A percentile compares a stretch with the other conserved stretches of the same genome.
Evolutionary conservation across 129 eudicot genomes (phyloP).

Genomic region (Flaveria linearis): DNA sequence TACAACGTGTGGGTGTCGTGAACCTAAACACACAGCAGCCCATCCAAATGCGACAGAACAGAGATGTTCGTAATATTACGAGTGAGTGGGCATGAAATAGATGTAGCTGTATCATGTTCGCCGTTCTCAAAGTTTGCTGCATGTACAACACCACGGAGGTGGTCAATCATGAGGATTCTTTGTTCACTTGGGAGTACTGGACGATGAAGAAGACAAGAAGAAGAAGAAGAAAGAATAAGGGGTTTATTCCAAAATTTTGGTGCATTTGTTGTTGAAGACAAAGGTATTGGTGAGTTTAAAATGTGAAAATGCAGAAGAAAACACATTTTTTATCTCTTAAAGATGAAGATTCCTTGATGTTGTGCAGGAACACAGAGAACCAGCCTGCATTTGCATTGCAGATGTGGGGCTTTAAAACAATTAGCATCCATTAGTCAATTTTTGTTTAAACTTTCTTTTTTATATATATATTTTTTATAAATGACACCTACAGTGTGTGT

Average conservation of each 20-base stretch:
- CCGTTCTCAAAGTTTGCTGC: too few relatives aligned
- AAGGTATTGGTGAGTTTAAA: conserved; percentile 12
- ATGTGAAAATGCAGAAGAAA: conserved; percentile 11
- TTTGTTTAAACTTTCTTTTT: conserved; percentile 10
- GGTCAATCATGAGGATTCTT: too few relatives aligned
- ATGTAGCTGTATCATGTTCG: too few relatives aligned
- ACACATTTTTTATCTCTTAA: conserved; percentile 10
- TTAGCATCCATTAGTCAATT: conserved; percentile 34
- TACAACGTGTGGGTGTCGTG: too few relatives aligned
- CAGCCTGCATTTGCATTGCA: conserved; percentile 34
- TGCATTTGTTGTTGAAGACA: conserved; percentile 29
- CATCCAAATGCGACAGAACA: too few relatives aligned
- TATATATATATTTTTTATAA: background rate
- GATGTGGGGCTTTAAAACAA: conserved; percentile 37
- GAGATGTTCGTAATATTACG: too few relatives aligned
- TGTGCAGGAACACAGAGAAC: conserved; percentile 37
- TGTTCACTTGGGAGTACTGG: too few relatives aligned
- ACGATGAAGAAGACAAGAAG: conserved; percentile 40
- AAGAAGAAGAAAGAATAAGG: conserved; percentile 28
- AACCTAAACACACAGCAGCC: too few relatives aligned
- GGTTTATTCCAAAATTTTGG: conserved; percentile 75
- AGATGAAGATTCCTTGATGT: conserved; percentile 36
- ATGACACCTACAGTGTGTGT: conserved; percentile 38
- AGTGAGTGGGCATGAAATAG: too few relatives aligned
- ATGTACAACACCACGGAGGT: too few relatives aligned